A percentile compares a stretch with the other conserved stretches of the same genome.
phyloP scores from a whole-genome alignment of 495 filamentous ascomycete species.

The Cairneyella variabilis region DNA sequence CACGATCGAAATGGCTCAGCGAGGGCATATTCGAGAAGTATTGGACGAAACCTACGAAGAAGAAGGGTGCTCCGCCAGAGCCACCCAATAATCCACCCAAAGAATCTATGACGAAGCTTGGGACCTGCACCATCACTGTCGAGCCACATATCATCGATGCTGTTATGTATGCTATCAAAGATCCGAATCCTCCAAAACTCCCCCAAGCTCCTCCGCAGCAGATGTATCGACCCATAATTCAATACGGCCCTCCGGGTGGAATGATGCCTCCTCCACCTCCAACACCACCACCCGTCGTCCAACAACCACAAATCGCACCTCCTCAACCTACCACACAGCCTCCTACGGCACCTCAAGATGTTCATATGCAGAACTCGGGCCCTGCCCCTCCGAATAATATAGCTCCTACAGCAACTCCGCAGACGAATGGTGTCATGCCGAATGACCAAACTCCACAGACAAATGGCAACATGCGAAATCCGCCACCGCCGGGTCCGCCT shows the following conservation, averaged over 20 bases:
- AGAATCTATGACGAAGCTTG: slow-evolving; percentile 82
- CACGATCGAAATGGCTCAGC: slow-evolving; percentile 82
- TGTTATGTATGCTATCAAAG: slow-evolving; percentile 81
- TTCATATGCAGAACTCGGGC: slow-evolving; percentile 8
- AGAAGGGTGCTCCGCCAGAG: slow-evolving; percentile 65
- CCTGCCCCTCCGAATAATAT: slow-evolving; percentile 5
- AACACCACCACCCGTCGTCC: slow-evolving; percentile 32
- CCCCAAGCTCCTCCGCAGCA: slow-evolving; percentile 28
- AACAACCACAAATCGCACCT: slow-evolving; percentile 21
- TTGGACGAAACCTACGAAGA: slow-evolving; percentile 86
- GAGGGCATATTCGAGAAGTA: slow-evolving; percentile 83
- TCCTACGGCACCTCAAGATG: slow-evolving; percentile 17
- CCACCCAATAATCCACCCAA: slow-evolving; percentile 75
- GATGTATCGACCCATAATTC: slow-evolving; percentile 58
- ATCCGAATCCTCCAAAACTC: slow-evolving; percentile 46
- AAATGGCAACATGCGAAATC: neutral
- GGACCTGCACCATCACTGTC: slow-evolving; percentile 73
- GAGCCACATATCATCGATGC: slow-evolving; percentile 91
- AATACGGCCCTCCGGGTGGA: slow-evolving; percentile 64
- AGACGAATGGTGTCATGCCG: slow-evolving; percentile 7
- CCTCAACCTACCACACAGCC: slow-evolving; percentile 19
- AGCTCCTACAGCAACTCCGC: neutral
- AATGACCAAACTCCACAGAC: neutral
- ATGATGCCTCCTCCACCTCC: slow-evolving; percentile 49
- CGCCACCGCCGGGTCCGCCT: slow-evolving; percentile 1